Percentiles rank a stretch among this genome's conserved stretches.
Conservation (phyloP, 805 yeast species). For the Cyberlindnera maritima region DNA sequence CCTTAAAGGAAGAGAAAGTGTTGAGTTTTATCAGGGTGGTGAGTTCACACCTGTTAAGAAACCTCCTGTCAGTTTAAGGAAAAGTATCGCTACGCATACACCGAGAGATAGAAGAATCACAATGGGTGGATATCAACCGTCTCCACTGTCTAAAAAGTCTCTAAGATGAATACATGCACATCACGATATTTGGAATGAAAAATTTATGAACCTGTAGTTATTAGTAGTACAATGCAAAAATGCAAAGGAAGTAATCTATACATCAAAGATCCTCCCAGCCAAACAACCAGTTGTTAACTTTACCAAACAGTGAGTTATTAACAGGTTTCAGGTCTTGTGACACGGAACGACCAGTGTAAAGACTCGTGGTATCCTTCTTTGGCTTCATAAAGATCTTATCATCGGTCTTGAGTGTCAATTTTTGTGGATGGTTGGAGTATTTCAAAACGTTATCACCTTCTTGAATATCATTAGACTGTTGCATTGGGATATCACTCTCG, state of each 20-base stretch:
- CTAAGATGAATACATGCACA: too few relatives aligned
- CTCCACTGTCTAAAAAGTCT: constrained; percentile 23
- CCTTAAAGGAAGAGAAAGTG: constrained; percentile 27
- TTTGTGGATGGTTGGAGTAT: constrained; percentile 17
- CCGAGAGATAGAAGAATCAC: constrained; percentile 13
- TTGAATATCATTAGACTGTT: constrained; percentile 9
- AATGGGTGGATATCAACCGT: constrained; percentile 19
- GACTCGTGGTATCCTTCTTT: constrained; percentile 14
- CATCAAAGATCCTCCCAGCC: constrained; percentile 51
- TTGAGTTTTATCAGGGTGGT: constrained; percentile 31
- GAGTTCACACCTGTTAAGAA: constrained; percentile 31
- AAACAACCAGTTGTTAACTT: constrained; percentile 42
- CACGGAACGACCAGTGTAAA: constrained; percentile 29
- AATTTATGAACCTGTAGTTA: neutral
- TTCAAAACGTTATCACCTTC: constrained; percentile 17
- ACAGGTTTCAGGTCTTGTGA: constrained; percentile 19
- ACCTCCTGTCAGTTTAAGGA: constrained; percentile 12
- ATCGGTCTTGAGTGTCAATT: constrained; percentile 41
- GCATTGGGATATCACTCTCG: constrained; percentile 26
- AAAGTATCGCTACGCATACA: constrained; percentile 15
- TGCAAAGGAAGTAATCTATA: neutral
- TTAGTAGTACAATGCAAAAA: neutral
- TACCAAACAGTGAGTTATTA: constrained; percentile 16
- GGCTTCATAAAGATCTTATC: constrained; percentile 36
- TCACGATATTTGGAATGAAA: too few relatives aligned